phyloP scores from a whole-genome alignment of 2,329 filamentous ascomycete genomes.

The Cordyceps cicadae region DNA sequence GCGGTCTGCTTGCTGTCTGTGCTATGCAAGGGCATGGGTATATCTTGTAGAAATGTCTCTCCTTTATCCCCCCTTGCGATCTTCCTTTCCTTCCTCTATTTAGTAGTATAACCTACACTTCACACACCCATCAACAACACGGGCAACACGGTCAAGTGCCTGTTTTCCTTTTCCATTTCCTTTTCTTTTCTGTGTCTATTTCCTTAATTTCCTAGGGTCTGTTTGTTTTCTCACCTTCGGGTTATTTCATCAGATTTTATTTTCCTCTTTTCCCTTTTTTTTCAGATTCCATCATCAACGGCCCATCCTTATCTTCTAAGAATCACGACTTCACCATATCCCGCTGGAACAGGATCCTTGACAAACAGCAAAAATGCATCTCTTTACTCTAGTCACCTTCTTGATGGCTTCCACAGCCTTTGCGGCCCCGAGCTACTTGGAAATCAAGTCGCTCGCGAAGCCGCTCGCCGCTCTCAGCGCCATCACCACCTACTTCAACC shows the following conservation, averaged over 20 bases:
- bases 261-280: not conserved
- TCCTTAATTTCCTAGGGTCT: slow-evolving; percentile 18
- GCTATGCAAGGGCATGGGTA: not conserved
- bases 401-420: slow-evolving; percentile 38
- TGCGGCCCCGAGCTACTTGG: slow-evolving; percentile 34
- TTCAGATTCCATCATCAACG: slow-evolving; percentile 10
- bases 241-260: slow-evolving; percentile 16
- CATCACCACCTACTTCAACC: slow-evolving; percentile 54
- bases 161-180: slow-evolving; percentile 12
- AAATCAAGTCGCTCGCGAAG: slow-evolving; percentile 28
- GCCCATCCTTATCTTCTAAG: not conserved
- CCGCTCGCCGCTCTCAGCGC: slow-evolving; percentile 33
- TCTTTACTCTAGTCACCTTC: slow-evolving; percentile 38
- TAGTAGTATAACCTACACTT: not conserved
- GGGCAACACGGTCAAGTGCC: not conserved
- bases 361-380: slow-evolving; percentile 38
- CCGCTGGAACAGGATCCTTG: not conserved
- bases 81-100: not conserved
- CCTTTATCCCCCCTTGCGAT: not conserved
- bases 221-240: slow-evolving; percentile 1
- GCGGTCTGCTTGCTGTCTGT: not conserved
- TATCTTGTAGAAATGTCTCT: slow-evolving; percentile 8
- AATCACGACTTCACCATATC: not conserved
- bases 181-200: slow-evolving; percentile 10
- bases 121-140: not conserved